phyloP scores from a whole-genome alignment of 352 stramenopile species.

The Globisporangium cystogenes region DNA sequence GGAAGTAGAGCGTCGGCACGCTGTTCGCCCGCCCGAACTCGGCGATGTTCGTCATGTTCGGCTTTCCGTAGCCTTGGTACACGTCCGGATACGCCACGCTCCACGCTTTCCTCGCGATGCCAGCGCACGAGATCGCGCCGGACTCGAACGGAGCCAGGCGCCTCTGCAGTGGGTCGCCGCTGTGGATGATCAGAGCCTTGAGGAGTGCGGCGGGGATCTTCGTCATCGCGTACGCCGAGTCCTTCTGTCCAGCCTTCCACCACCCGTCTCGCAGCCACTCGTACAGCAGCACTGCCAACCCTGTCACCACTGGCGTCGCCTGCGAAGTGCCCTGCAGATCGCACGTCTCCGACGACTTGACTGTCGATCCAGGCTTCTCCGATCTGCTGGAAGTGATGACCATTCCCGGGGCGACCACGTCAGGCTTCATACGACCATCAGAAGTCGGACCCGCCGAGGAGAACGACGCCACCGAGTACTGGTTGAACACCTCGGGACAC shows the following conservation, averaged over 20 bases:
- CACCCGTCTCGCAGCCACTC: slow-evolving; percentile 78
- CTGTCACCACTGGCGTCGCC: slow-evolving; percentile 67
- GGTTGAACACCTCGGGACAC: slow-evolving; percentile 65
- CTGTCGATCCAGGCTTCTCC: slow-evolving; percentile 39
- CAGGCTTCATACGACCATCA: slow-evolving; percentile 83
- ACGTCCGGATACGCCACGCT: slow-evolving; percentile 57
- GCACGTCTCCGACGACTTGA: slow-evolving; percentile 50
- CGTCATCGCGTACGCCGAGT: slow-evolving; percentile 46
- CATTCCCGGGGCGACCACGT: slow-evolving; percentile 84
- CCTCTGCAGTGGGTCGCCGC: slow-evolving; percentile 43
- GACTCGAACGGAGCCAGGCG: slow-evolving; percentile 34
- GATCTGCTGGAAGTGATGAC: slow-evolving; percentile 72
- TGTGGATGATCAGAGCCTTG: slow-evolving; percentile 82
- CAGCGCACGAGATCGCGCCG: slow-evolving; percentile 43
- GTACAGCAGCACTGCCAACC: slow-evolving; percentile 64
- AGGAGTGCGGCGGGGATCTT: slow-evolving; percentile 62
- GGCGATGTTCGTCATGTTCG: slow-evolving; percentile 74
- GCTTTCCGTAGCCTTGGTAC: slow-evolving; percentile 79
- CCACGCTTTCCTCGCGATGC: slow-evolving; percentile 25
- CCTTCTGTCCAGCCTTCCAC: slow-evolving; percentile 62
- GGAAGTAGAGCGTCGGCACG: slow-evolving; percentile 50
- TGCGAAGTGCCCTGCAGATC: slow-evolving; percentile 77
- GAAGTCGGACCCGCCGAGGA: slow-evolving; percentile 75
- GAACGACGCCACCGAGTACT: slow-evolving; percentile 77
- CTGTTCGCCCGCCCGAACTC: slow-evolving; percentile 29